Evolutionary conservation across 2,329 filamentous ascomycete genomes (phyloP), one percentile per base, ranked within the genome.

Genomic region (Exophiala sp.): DNA sequence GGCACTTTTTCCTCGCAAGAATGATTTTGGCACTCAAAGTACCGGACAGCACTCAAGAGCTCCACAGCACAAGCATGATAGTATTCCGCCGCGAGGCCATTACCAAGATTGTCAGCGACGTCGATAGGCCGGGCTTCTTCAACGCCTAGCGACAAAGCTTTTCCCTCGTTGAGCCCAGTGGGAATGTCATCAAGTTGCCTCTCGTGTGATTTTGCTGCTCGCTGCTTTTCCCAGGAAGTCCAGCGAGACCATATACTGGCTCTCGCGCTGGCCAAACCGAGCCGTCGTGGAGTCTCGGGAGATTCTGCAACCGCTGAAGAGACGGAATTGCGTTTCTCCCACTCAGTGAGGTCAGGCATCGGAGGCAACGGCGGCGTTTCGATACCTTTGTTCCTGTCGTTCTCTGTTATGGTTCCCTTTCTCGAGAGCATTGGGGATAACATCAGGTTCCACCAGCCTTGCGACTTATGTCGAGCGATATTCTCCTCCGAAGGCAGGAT

Each of bases 381-480:
- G 8, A 21, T 24, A 32, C 36, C 32, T 14, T 46, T 50, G 40
- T 29, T 41, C n/a, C 11, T 36, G 48, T 14, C 65, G 68, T 54
- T 65, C 67, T 44, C 64, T 62, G 50, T 66, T 65, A 69, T 47
- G 2, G 71, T 70, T 51, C 65, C 69, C 20, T 69, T 71, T 36
- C 70, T 67, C 29, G 68, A 66, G 20, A 76, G 55, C 5, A 76
- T 63, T 1, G 75, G 75, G 1, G 75, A 76, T 2, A 76, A 68
- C 18, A 77, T 65, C 42, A 72, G 68, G 24, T 71, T 78, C 75
- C 75, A 78, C 75, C 75, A 78, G 14, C 75, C 75, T 52, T 76
- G 72, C 0, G 75, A 78, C 21, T 70, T 65, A 29, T 68, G 75
- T 43, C 71, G 66, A 38, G 65, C 69, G 3, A 11, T 58, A n/a